These are phyloP conservation scores for Coffea canephora DNA, from an alignment of 257 asterid genomes.

Conservation along the genomic window DNA sequence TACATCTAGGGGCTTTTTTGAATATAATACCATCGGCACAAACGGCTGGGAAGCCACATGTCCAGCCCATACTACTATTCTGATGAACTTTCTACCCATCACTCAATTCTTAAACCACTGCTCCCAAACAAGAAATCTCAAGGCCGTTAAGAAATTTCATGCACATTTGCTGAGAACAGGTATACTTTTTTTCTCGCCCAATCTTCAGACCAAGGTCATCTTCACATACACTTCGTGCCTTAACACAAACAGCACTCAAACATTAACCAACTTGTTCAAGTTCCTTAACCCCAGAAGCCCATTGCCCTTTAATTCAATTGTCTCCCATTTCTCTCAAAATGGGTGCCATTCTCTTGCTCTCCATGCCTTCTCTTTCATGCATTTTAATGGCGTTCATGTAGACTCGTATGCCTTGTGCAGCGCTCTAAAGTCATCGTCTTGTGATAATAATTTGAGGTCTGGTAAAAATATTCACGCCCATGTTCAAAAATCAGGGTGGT, in stretches of 20 bases:
- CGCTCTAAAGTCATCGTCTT: slow-evolving; percentile 15
- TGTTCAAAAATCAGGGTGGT: slow-evolving; percentile 38
- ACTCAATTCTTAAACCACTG: slow-evolving; percentile 48
- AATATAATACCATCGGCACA: too few relatives aligned
- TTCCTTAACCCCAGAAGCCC: slow-evolving; percentile 53
- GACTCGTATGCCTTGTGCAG: slow-evolving; percentile 55
- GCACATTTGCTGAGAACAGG: slow-evolving; percentile 52
- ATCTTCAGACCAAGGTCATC: slow-evolving; percentile 57
- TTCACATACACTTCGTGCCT: slow-evolving; percentile 37
- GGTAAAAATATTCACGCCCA: slow-evolving; percentile 52
- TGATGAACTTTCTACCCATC: slow-evolving; percentile 34
- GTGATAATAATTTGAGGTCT: slow-evolving; percentile 16
- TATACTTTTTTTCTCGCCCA: slow-evolving; percentile 50
- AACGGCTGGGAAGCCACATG: too few relatives aligned
- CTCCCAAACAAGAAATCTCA: slow-evolving; percentile 45
- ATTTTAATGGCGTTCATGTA: slow-evolving; percentile 36
- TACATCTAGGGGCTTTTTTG: too few relatives aligned
- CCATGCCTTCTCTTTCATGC: slow-evolving; percentile 64
- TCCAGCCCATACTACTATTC: too few relatives aligned
- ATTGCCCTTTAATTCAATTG: slow-evolving; percentile 59
- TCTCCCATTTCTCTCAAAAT: slow-evolving; percentile 63
- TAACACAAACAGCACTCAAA: slow-evolving; percentile 12
- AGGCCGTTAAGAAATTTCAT: slow-evolving; percentile 39
- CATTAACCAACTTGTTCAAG: slow-evolving; percentile 45
- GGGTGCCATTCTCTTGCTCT: slow-evolving; percentile 55